Base-by-base conservation (phyloP, 2,329 filamentous ascomycete genomes). In the Ophiostoma tasmaniense region DNA sequence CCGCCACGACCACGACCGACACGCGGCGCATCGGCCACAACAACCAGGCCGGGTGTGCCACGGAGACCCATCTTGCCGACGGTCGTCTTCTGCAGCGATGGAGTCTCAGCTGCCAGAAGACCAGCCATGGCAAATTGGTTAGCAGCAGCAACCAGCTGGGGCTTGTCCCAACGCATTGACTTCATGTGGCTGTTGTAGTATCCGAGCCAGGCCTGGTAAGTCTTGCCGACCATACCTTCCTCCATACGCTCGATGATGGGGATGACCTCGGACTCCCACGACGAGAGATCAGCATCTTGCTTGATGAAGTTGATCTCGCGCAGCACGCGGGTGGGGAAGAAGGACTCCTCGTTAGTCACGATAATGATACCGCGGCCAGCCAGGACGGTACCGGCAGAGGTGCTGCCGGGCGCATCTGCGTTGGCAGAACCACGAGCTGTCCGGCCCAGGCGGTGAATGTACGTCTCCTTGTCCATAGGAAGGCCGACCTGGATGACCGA, bases 391-490 rank as follows among this genome's bases (percentile, higher is more conserved):
- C 82, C 76, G 42, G 82, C 79, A 25, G 88, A 75, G 66, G 90
- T 79, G 42, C 89, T 78, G 75, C 86, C 86, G 39, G 86, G 87
- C 62, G 85, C 83, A 68, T 87, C 87, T 64, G 85, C 84, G 20
- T 86, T 86, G 67, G 87, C 87, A 65, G 85, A 84, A n/a, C 86
- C 86, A 68, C 88, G 86, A 5, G 84, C 87, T 2, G 88, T 90
- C 64, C 88, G 87, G 67, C 88, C 88, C 14, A 90, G 81, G 59
- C 88, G 86, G 75, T 90, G 88, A 70, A 90, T 85, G 78, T 90
- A 90, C 65, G 85, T 84, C 75, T 89, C 85, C 71, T 84, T 83
- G 73, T 85, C 83, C 4, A 80, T 78, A 11, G 88, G 86, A 4
- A 87, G 76, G 68, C 88, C 87, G 22, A 87, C 78, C 75, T 90